Conservation (phyloP, 2,329 filamentous ascomycete genomes). For the Scedosporium minutisporum region DNA sequence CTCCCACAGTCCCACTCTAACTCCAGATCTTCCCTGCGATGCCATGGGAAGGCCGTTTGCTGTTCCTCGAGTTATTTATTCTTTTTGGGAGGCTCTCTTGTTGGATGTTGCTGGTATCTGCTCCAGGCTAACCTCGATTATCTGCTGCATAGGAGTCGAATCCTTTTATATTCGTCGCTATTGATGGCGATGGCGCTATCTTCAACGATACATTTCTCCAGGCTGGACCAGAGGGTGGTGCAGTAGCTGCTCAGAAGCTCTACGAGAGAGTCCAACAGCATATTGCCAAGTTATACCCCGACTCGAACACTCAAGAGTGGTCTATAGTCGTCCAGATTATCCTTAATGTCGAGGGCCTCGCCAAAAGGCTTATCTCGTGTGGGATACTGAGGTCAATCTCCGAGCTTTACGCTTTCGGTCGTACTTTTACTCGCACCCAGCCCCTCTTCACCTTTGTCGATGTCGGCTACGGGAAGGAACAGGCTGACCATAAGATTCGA, state of each 20-base stretch:
- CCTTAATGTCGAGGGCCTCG: constrained; percentile 22
- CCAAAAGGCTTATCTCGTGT: constrained; percentile 17
- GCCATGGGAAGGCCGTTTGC: too few species aligned
- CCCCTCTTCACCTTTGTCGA: constrained; percentile 40
- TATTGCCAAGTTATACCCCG: constrained; percentile 14
- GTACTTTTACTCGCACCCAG: constrained; percentile 29
- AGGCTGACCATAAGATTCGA: constrained; percentile 47
- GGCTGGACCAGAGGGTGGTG: constrained; percentile 21
- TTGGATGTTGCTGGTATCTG: background rate
- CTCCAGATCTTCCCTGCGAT: too few species aligned
- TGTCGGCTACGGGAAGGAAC: constrained; percentile 48
- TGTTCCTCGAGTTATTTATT: too few species aligned
- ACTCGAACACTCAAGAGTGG: constrained; percentile 19
- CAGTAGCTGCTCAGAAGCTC: constrained; percentile 20
- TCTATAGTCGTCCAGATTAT: constrained; percentile 23
- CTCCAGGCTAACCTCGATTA: background rate
- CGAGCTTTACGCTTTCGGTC: constrained; percentile 22
- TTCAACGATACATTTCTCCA: constrained; percentile 22
- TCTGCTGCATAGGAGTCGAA: constrained; percentile 17
- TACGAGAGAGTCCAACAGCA: constrained; percentile 15
- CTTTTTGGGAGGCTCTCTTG: too few species aligned
- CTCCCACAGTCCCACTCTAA: too few species aligned
- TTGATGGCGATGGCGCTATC: constrained; percentile 25
- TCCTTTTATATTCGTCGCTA: constrained; percentile 22
- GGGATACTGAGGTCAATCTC: constrained; percentile 14